A percentile compares a stretch with the other conserved stretches of the same genome.
These are phyloP conservation scores for Mycena floridula DNA, from an alignment of 768 basidiomycete species.

Conservation along the genomic window DNA sequence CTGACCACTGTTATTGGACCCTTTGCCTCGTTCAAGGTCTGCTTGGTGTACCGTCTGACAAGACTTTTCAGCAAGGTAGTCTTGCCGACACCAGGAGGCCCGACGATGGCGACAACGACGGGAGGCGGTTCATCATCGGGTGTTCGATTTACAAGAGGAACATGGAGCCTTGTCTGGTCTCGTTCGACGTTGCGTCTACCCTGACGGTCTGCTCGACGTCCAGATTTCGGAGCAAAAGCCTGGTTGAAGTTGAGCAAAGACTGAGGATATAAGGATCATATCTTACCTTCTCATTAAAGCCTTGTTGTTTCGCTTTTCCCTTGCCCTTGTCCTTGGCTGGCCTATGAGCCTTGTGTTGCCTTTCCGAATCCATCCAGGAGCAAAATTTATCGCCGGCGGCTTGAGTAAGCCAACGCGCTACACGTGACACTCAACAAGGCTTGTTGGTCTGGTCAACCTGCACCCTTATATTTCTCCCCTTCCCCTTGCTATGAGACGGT, in stretches of 20 bases:
- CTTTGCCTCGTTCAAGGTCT: constrained; percentile 81
- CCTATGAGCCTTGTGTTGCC: constrained; percentile 79
- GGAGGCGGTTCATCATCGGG: constrained; percentile 91
- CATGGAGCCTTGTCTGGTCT: constrained; percentile 92
- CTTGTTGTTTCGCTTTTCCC: constrained; percentile 61
- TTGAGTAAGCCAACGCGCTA: too few relatives aligned
- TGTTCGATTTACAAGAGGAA: constrained; percentile 91
- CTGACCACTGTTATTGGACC: constrained; percentile 94
- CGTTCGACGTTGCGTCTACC: constrained; percentile 88
- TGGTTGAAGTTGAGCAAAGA: constrained; percentile 16
- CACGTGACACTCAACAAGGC: too few relatives aligned
- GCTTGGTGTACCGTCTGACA: constrained; percentile 89
- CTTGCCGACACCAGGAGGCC: constrained; percentile 96
- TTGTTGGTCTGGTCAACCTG: too few relatives aligned
- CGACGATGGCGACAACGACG: constrained; percentile 90
- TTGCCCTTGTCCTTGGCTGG: constrained; percentile 75
- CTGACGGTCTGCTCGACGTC: constrained; percentile 81
- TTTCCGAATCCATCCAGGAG: constrained; percentile 56
- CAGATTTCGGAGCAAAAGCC: constrained; percentile 94
- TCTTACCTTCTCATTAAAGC: constrained; percentile 87
- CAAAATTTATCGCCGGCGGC: background rate
- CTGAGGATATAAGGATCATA: background rate
- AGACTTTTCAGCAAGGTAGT: constrained; percentile 90
- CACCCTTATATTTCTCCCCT: too few relatives aligned
- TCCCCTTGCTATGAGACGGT: too few relatives aligned